A percentile compares a stretch with the other conserved stretches of the same genome.
phyloP scores from a whole-genome alignment of 768 basidiomycete genomes.

The Crucibulum laeve region DNA sequence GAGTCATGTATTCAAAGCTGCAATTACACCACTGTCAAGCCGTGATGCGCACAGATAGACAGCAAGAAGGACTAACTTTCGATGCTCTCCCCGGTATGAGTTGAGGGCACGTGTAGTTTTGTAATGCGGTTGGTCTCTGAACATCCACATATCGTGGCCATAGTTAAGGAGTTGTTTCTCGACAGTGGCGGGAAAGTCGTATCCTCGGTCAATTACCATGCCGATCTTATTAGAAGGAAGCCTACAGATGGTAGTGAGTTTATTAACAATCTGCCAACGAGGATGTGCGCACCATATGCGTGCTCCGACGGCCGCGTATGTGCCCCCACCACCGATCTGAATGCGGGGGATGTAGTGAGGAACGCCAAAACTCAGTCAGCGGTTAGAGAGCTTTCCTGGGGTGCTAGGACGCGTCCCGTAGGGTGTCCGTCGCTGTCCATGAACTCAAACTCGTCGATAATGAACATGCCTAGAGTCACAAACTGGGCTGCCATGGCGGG shows the following conservation, averaged over 20 bases:
- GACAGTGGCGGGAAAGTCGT: constrained; percentile 65
- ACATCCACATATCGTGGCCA: constrained; percentile 76
- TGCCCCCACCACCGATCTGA: constrained; percentile 88
- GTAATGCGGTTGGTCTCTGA: constrained; percentile 50
- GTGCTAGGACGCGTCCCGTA: constrained; percentile 36
- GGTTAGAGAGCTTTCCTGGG: constrained; percentile 40
- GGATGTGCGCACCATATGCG: constrained; percentile 60
- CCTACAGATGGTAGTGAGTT: constrained; percentile 34
- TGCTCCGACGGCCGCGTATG: constrained; percentile 75
- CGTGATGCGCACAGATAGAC: neutral
- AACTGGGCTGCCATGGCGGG: constrained; percentile 31
- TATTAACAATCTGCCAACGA: neutral
- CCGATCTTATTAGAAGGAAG: constrained; percentile 60
- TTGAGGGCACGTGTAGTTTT: constrained; percentile 74
- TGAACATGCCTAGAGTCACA: constrained; percentile 84
- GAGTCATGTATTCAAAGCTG: constrained; percentile 78
- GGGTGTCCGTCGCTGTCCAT: constrained; percentile 50
- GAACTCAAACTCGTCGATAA: constrained; percentile 78
- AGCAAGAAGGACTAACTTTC: constrained; percentile 43
- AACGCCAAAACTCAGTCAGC: neutral
- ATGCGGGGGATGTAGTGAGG: constrained; percentile 1
- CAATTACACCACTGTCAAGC: neutral
- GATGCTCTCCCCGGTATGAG: constrained; percentile 65
- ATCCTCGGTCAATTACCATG: constrained; percentile 82
- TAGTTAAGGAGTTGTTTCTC: constrained; percentile 53